These are phyloP conservation scores for Podospora tetraspora DNA, from an alignment of 495 filamentous ascomycete species.

Conservation along the genomic window DNA sequence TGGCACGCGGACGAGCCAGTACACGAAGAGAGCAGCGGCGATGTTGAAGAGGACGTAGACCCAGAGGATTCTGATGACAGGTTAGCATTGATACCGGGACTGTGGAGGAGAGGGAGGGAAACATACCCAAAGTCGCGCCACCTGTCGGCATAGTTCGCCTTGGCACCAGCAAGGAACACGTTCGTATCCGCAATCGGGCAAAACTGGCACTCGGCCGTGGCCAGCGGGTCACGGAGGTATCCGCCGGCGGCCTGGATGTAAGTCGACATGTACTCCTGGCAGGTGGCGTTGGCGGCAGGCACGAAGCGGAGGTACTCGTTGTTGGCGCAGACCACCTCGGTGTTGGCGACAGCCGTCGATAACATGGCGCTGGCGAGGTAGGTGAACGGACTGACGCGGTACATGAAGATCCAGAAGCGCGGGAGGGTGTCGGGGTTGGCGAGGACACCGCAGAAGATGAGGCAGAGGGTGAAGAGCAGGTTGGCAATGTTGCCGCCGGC, in stretches of 20 bases:
- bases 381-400: conserved; percentile 68
- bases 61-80: conserved; percentile 43
- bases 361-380: conserved; percentile 64
- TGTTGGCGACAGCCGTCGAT: conserved; percentile 57
- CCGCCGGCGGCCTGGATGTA: conserved; percentile 48
- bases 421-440: conserved; percentile 57
- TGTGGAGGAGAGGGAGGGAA: neutral
- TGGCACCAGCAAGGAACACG: conserved; percentile 49
- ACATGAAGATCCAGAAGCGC: conserved; percentile 83
- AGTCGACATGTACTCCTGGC: conserved; percentile 49
- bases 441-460: conserved; percentile 73
- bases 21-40: conserved; percentile 62
- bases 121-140: conserved; percentile 66
- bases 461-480: conserved; percentile 59
- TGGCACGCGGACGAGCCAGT: conserved; percentile 75
- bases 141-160: conserved; percentile 49
- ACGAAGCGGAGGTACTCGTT: conserved; percentile 56
- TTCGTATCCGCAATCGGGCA: conserved; percentile 60
- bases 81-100: conserved; percentile 24
- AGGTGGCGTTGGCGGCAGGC: conserved; percentile 50
- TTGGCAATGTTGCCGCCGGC: conserved; percentile 61
- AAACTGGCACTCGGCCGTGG: conserved; percentile 52
- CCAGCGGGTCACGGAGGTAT: conserved; percentile 48
- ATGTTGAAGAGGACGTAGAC: conserved; percentile 76
- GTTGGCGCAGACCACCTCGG: conserved; percentile 50